phyloP scores from a whole-genome alignment of 2,329 filamentous ascomycete genomes.

The Talaromyces piceae region DNA sequence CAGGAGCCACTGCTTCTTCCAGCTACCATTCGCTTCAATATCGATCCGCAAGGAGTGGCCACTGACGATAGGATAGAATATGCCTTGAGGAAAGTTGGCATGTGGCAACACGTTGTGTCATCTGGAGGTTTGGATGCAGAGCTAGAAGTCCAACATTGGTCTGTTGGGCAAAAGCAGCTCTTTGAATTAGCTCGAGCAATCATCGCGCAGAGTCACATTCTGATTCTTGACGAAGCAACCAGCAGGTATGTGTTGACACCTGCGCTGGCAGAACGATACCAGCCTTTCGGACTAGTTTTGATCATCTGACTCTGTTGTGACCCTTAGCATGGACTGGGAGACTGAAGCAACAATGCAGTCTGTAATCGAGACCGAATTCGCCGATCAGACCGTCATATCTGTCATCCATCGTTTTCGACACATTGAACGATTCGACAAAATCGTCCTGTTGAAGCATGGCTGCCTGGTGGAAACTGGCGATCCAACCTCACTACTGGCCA shows the following conservation, averaged over 20 bases:
- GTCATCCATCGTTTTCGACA: conserved; percentile 49
- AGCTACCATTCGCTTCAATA: conserved; percentile 32
- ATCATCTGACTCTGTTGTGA: not conserved
- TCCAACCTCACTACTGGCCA: conserved; percentile 28
- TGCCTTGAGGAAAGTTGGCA: conserved; percentile 30
- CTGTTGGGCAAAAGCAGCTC: conserved; percentile 56
- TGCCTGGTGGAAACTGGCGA: conserved; percentile 29
- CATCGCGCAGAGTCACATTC: conserved; percentile 38
- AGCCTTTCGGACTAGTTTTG: not conserved
- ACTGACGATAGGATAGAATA: conserved; percentile 27
- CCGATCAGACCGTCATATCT: conserved; percentile 50
- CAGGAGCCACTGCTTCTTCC: conserved; percentile 39
- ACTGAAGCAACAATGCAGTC: conserved; percentile 52
- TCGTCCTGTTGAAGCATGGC: conserved; percentile 29
- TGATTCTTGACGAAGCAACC: conserved; percentile 38
- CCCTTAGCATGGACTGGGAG: conserved; percentile 45
- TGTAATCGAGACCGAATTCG: conserved; percentile 48
- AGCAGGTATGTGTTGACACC: conserved; percentile 21
- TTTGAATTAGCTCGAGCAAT: conserved; percentile 57
- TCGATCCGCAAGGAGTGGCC: conserved; percentile 26
- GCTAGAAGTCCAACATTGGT: conserved; percentile 44
- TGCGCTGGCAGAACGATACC: not conserved
- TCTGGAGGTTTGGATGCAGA: conserved; percentile 24
- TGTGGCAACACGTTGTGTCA: conserved; percentile 30
- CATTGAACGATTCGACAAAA: conserved; percentile 31